A percentile compares a stretch with the other conserved stretches of the same genome.
These are phyloP conservation scores for Macadamia integrifolia DNA, from an alignment of 164 flowering plant genomes.

Conservation along the genomic window DNA sequence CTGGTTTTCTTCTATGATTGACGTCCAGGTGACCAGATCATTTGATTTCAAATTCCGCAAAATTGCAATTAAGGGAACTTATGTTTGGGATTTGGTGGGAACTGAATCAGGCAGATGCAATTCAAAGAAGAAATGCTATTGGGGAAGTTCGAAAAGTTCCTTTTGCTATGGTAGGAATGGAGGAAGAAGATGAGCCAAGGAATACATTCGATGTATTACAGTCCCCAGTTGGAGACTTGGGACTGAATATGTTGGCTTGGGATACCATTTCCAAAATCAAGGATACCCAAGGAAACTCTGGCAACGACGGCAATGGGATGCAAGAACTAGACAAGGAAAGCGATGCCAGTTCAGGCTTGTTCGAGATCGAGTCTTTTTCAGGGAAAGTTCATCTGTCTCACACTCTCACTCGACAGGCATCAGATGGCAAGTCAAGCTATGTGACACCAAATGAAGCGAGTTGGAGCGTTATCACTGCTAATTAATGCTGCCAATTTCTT, in stretches of 20 bases:
- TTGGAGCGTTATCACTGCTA: constrained; percentile 77
- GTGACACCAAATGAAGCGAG: constrained; percentile 73
- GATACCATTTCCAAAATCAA: constrained; percentile 23
- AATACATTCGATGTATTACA: constrained; percentile 55
- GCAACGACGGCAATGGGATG: background rate
- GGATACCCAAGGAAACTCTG: constrained; percentile 17
- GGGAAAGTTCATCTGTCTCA: constrained; percentile 35
- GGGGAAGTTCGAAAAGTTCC: background rate
- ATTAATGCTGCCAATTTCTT: constrained; percentile 54
- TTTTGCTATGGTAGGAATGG: constrained; percentile 8
- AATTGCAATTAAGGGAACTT: no score
- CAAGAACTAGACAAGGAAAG: constrained; percentile 37
- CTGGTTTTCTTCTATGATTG: no score
- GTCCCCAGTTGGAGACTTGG: constrained; percentile 29
- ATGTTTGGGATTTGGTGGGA: constrained; percentile 3
- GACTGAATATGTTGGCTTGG: constrained; percentile 32
- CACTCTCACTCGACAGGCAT: constrained; percentile 21
- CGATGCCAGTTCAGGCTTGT: constrained; percentile 80
- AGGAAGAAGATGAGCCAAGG: constrained; percentile 27
- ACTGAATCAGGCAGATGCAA: constrained; percentile 6
- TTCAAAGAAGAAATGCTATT: constrained; percentile 9
- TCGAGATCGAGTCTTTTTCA: constrained; percentile 67
- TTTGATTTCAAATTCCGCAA: no score
- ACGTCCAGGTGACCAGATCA: no score
- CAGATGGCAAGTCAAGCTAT: constrained; percentile 30